phyloP scores from a whole-genome alignment of 2,329 filamentous ascomycete species.

The Fusarium pseudocircinatum region DNA sequence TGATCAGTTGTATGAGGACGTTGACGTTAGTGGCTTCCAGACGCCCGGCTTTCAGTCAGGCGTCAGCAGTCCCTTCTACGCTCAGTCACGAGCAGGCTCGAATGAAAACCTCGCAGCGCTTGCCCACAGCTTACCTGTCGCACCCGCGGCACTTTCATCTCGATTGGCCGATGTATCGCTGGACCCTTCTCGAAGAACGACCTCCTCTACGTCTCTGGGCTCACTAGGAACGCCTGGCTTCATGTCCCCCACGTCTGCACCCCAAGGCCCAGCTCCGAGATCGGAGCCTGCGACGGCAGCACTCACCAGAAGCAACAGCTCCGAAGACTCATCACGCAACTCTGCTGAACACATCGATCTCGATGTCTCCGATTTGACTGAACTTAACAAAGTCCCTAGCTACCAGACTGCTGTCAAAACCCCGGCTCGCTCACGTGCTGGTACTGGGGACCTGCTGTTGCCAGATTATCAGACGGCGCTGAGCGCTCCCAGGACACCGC shows the following conservation, averaged over 20 bases:
- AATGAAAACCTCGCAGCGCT: constrained; percentile 77
- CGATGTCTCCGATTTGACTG: constrained; percentile 68
- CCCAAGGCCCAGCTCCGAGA: constrained; percentile 48
- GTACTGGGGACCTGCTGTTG: constrained; percentile 60
- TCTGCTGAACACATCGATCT: constrained; percentile 67
- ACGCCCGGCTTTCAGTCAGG: constrained; percentile 77
- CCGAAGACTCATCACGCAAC: constrained; percentile 61
- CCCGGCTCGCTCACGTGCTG: constrained; percentile 64
- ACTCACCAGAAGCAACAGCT: constrained; percentile 64
- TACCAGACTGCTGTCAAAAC: constrained; percentile 79
- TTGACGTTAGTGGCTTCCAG: constrained; percentile 84
- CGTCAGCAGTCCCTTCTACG: constrained; percentile 83
- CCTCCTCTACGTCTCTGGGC: constrained; percentile 57
- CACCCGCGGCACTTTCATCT: constrained; percentile 67
- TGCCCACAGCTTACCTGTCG: constrained; percentile 44
- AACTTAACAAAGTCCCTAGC: constrained; percentile 78
- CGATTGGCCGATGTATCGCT: constrained; percentile 76
- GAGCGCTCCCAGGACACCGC: constrained; percentile 61
- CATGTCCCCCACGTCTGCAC: constrained; percentile 54
- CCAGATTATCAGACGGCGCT: constrained; percentile 74
- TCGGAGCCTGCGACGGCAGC: constrained; percentile 57
- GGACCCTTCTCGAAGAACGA: constrained; percentile 57
- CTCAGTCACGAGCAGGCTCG: constrained; percentile 78
- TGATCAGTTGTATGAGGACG: constrained; percentile 88
- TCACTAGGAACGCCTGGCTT: constrained; percentile 57